Percentiles rank a stretch among this genome's conserved stretches.
Evolutionary conservation across 2,329 filamentous ascomycete genomes (phyloP).

Genomic region (Trichoderma koningii): DNA sequence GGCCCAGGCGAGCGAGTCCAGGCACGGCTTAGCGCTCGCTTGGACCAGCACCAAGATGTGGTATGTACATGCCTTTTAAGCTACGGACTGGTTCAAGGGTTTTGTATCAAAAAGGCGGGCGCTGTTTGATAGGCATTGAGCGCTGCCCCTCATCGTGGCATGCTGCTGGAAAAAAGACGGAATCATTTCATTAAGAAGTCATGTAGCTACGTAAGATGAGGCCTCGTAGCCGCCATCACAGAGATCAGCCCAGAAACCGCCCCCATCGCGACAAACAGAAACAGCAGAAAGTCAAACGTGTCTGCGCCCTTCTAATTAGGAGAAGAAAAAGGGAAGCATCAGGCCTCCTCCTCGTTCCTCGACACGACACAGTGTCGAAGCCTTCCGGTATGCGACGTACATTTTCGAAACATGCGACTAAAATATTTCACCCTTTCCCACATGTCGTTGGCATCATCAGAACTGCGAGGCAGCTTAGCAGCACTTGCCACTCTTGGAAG

Average conservation of each 20-base stretch:
- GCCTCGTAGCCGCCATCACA: slow-evolving; percentile 44
- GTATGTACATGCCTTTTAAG: not conserved
- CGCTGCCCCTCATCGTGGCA: no score
- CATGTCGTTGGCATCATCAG: slow-evolving; percentile 35
- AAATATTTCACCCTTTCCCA: slow-evolving; percentile 39
- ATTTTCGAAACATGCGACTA: slow-evolving; percentile 39
- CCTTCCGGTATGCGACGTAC: slow-evolving; percentile 39
- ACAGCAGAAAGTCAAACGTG: slow-evolving; percentile 45
- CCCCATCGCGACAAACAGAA: slow-evolving; percentile 44
- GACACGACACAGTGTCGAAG: slow-evolving; percentile 37
- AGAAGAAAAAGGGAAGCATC: slow-evolving; percentile 40
- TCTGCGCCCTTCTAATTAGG: slow-evolving; percentile 45
- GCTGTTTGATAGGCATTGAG: no score
- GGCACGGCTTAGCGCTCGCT: slow-evolving; percentile 12
- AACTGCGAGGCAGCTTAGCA: slow-evolving; percentile 57
- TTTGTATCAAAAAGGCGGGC: no score
- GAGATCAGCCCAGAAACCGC: slow-evolving; percentile 41
- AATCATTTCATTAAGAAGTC: slow-evolving; percentile 39
- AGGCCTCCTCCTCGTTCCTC: slow-evolving; percentile 40
- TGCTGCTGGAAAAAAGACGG: not conserved
- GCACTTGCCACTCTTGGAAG: slow-evolving; percentile 78
- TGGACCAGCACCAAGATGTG: not conserved
- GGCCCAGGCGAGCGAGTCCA: not conserved
- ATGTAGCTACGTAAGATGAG: slow-evolving; percentile 45
- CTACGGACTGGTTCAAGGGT: not conserved